Evolutionary conservation across 1,284 basidiomycete species (phyloP).

Genomic region (Ustilago loliicola): DNA sequence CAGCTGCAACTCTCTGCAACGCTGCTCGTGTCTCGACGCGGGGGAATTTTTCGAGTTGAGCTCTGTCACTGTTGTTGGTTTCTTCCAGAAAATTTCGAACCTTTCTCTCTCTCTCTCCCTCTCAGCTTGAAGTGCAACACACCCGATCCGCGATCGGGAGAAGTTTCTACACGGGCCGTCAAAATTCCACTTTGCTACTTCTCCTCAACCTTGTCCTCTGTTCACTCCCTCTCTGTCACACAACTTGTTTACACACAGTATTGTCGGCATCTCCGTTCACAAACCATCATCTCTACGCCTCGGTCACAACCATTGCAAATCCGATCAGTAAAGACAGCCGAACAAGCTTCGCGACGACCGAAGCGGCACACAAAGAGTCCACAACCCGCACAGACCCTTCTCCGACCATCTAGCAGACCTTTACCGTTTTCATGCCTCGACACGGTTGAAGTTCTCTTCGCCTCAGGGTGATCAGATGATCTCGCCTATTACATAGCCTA

Average conservation of each 20-base stretch:
- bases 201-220: background rate
- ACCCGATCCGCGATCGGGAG: conserved; percentile 31
- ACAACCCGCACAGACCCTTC: background rate
- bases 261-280: background rate
- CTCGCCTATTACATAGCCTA: background rate
- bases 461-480: background rate
- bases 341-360: background rate
- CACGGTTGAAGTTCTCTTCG: background rate
- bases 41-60: conserved; percentile 3
- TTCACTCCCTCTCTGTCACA: too few species aligned
- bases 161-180: conserved; percentile 7
- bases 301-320: background rate
- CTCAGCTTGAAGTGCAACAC: background rate
- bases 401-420: background rate
- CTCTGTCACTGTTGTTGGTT: conserved; percentile 4
- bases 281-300: background rate
- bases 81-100: conserved; percentile 41
- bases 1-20: background rate
- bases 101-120: background rate
- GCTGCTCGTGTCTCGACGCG: background rate
- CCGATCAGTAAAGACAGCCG: background rate
- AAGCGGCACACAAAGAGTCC: background rate
- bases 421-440: background rate
- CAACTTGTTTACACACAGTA: too few species aligned
- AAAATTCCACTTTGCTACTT: conserved; percentile 4